phyloP scores from a whole-genome alignment of 768 basidiomycete genomes.

The Naganishia onofrii region DNA sequence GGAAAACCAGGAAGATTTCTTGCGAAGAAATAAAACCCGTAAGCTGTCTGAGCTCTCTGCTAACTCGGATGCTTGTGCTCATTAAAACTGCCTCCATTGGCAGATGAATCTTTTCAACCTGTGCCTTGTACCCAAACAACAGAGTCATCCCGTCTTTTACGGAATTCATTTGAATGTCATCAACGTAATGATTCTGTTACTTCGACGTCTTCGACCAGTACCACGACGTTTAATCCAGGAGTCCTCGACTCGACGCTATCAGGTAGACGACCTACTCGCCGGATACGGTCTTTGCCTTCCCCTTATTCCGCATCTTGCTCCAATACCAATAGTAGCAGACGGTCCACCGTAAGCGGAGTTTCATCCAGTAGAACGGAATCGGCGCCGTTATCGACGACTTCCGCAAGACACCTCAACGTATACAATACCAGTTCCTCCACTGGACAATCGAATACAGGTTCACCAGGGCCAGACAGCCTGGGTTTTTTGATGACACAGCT shows the following conservation, averaged over 20 bases:
- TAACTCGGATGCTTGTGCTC: neutral
- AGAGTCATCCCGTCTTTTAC: conserved; percentile 6
- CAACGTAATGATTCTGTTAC: neutral
- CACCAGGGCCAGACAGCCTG: conserved; percentile 2
- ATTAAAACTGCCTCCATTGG: neutral
- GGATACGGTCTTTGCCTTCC: conserved; percentile 14
- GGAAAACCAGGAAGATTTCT: conserved; percentile 16
- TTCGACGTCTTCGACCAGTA: neutral
- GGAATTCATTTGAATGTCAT: neutral
- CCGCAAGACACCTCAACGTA: conserved; percentile 1
- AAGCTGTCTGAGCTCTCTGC: neutral
- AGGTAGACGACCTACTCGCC: conserved; percentile 11
- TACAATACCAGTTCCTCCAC: neutral
- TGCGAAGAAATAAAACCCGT: neutral
- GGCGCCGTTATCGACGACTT: neutral
- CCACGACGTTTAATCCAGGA: neutral
- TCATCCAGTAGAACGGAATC: neutral
- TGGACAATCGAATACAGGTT: neutral
- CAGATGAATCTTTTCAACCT: neutral
- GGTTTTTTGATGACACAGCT: conserved; percentile 8
- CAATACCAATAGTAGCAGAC: conserved; percentile 11
- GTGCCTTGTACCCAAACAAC: conserved; percentile 18
- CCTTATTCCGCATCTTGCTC: conserved; percentile 12
- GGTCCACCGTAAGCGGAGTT: conserved; percentile 2
- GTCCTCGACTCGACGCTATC: conserved; percentile 2